These are phyloP conservation scores for Vararia minispora DNA, from an alignment of 768 basidiomycete species.

Conservation along the genomic window DNA sequence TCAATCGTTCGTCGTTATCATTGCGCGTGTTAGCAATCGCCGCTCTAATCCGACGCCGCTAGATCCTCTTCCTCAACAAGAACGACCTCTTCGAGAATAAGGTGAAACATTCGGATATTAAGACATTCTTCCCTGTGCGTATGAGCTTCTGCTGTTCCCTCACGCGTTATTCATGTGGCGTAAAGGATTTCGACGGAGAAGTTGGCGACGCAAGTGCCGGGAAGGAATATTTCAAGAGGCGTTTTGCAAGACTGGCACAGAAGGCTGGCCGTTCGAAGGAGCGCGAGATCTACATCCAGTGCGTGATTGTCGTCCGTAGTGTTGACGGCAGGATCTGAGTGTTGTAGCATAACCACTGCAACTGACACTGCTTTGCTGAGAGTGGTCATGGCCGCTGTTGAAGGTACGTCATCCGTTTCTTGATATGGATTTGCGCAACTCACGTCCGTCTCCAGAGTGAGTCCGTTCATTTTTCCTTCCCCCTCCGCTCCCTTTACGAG, in stretches of 20 bases:
- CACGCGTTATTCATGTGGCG: neutral
- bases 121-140: slow-evolving; percentile 77
- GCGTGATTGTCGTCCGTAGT: slow-evolving; percentile 24
- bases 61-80: slow-evolving; percentile 93
- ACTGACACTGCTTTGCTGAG: slow-evolving; percentile 82
- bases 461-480: slow-evolving; percentile 26
- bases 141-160: neutral
- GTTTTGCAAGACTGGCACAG: slow-evolving; percentile 73
- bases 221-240: slow-evolving; percentile 81
- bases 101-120: slow-evolving; percentile 72
- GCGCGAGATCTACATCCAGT: slow-evolving; percentile 93
- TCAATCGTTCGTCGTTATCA: slow-evolving; percentile 58
- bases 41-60: neutral
- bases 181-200: slow-evolving; percentile 77
- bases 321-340: slow-evolving; percentile 1
- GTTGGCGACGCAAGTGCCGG: slow-evolving; percentile 62
- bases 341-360: slow-evolving; percentile 69
- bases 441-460: slow-evolving; percentile 45
- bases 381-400: slow-evolving; percentile 92
- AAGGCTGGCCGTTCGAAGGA: slow-evolving; percentile 79
- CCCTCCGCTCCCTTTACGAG: slow-evolving; percentile 18
- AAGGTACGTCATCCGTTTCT: slow-evolving; percentile 48
- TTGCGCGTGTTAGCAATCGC: neutral
- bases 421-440: slow-evolving; percentile 9
- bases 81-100: slow-evolving; percentile 88